Conservation (phyloP, 768 basidiomycete genomes). For the Kwoniella bestiolae region DNA sequence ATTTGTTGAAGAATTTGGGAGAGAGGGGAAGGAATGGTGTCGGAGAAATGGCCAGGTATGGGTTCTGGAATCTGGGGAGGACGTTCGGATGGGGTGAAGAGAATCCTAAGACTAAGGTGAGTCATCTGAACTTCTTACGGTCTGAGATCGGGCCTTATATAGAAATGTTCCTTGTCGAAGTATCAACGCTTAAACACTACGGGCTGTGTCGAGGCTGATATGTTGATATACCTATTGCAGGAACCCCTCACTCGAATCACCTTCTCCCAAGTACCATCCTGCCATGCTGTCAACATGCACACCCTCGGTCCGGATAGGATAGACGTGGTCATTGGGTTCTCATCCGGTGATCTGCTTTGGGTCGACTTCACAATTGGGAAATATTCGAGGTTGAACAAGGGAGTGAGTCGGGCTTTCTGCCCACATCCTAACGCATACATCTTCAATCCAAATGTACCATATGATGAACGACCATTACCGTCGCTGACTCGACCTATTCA, state of each 20-base stretch:
- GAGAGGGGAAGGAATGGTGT: constrained; percentile 64
- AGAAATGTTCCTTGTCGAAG: too few relatives aligned
- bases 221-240: constrained; percentile 59
- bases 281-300: constrained; percentile 79
- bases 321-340: constrained; percentile 89
- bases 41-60: constrained; percentile 75
- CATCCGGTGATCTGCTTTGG: constrained; percentile 95
- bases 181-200: too few relatives aligned
- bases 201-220: constrained; percentile 13
- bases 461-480: too few relatives aligned
- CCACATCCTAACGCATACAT: too few relatives aligned
- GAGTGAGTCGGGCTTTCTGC: constrained; percentile 42
- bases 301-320: constrained; percentile 79
- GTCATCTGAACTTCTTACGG: constrained; percentile 39
- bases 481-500: background rate
- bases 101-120: constrained; percentile 80
- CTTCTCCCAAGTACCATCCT: constrained; percentile 85
- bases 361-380: constrained; percentile 65
- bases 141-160: too few relatives aligned
- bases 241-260: constrained; percentile 83
- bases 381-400: constrained; percentile 57
- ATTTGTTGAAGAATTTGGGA: constrained; percentile 70
- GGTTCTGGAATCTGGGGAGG: constrained; percentile 87
- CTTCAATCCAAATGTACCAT: too few relatives aligned
- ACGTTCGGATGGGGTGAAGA: constrained; percentile 84